These are phyloP conservation scores for Aspergillus sp. DNA, from an alignment of 2,329 filamentous ascomycete genomes.

Conservation along the genomic window DNA sequence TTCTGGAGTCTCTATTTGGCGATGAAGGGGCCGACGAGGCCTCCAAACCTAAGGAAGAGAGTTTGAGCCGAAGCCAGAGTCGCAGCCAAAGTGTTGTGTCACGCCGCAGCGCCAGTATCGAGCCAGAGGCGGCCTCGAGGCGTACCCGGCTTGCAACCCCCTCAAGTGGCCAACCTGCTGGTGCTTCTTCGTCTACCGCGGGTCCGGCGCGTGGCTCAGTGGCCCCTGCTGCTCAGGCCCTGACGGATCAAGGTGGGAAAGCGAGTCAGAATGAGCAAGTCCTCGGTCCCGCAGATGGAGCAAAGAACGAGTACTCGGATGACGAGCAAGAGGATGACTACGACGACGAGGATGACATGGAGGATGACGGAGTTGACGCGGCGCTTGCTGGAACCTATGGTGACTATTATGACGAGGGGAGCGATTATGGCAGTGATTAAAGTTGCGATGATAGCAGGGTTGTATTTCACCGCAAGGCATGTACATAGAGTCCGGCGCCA, in stretches of 20 bases:
- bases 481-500: conserved; percentile 9
- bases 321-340: conserved; percentile 29
- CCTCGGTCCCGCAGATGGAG: conserved; percentile 23
- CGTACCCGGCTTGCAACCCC: conserved; percentile 22
- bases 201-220: conserved; percentile 8
- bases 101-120: conserved; percentile 32
- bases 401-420: conserved; percentile 35
- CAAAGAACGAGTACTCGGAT: conserved; percentile 15
- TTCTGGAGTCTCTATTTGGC: conserved; percentile 43
- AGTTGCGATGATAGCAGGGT: conserved; percentile 10
- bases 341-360: conserved; percentile 39
- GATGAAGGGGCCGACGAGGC: conserved; percentile 35
- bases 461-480: conserved; percentile 5
- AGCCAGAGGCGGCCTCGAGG: conserved; percentile 24
- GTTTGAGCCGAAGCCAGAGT: conserved; percentile 34
- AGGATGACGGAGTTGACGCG: conserved; percentile 36
- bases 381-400: conserved; percentile 42
- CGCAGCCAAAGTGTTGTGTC: conserved; percentile 39
- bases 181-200: conserved; percentile 17
- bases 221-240: conserved; percentile 5
- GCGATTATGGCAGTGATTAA: conserved; percentile 38
- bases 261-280: conserved; percentile 27
- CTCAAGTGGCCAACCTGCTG: conserved; percentile 17
- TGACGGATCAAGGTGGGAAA: conserved; percentile 15
- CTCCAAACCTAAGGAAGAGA: conserved; percentile 32